A percentile compares a stretch with the other conserved stretches of the same genome.
Evolutionary conservation across 1,284 basidiomycete species (phyloP).

Genomic region (Malassezia globosa): DNA sequence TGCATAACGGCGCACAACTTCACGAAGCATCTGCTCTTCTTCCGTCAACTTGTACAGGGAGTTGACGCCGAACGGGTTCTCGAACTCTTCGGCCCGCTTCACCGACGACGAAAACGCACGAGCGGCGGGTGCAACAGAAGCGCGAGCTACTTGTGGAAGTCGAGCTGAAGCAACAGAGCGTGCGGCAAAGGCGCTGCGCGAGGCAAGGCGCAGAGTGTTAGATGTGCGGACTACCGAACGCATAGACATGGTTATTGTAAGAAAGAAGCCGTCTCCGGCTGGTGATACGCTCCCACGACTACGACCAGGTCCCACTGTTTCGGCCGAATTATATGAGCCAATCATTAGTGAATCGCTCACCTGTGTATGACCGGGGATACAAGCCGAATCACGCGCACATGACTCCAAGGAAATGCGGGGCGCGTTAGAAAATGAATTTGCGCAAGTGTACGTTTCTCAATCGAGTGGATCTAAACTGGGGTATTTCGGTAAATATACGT

Average conservation of each 20-base stretch:
- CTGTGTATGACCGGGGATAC: too few species aligned
- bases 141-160: conserved; percentile 3
- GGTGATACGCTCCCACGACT: too few species aligned
- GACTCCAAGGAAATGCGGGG: too few species aligned
- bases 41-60: conserved; percentile 42
- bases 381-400: too few species aligned
- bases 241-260: conserved; percentile 5
- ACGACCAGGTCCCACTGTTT: too few species aligned
- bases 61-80: conserved; percentile 43
- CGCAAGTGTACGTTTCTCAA: too few species aligned
- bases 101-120: conserved; percentile 26
- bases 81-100: conserved; percentile 25
- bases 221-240: conserved; percentile 2
- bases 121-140: conserved; percentile 5
- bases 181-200: conserved; percentile 3
- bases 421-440: too few species aligned
- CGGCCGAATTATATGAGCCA: too few species aligned
- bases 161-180: background rate
- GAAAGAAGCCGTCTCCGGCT: too few species aligned
- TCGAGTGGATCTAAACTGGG: too few species aligned
- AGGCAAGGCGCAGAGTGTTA: conserved; percentile 2
- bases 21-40: conserved; percentile 46
- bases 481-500: too few species aligned
- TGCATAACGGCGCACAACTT: conserved; percentile 55
- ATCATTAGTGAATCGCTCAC: too few species aligned